Base-by-base conservation (phyloP, 805 yeast species). In the Ogataea glucozyma region DNA sequence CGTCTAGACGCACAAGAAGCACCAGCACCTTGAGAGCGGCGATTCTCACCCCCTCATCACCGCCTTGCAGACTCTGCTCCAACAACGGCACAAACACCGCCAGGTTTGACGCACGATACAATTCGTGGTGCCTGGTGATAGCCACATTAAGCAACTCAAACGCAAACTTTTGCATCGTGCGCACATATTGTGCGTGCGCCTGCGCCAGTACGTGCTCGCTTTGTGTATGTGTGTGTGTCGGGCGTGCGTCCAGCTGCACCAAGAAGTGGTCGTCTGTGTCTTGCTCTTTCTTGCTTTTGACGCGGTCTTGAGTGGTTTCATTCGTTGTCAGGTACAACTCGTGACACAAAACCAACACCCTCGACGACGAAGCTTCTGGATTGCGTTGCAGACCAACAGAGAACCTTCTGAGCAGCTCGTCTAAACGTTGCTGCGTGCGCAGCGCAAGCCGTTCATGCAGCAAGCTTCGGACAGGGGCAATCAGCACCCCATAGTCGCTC, bases 341-440 rank as follows among this genome's bases (percentile, higher is more conserved):
- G 58, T 78, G 83, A 61, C 96, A 84, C 46, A 91, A 68, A 6
- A 79, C 67, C 32, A 91, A 67, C 34, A 85, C 79, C 14, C 80
- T 83, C 18, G 74, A 70, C 4, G 75, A 62, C 0, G 79, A 66
- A 2, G 79, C 63, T 43, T 81, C 86, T 5, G 67, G 69, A 60
- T 91, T 93, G 49, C 75, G 81, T 51, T 80, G 78, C 43, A 93
- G 66, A 22, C 99, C 99, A n/a, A 78, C 63, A 0, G 95, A 73
- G 54, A 83, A 78, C 47, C 95, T 76, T 60, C 87, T 76, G 51
- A 91, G 62, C 30, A 93, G 67, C 57, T 88, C 96, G 53, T 84
- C 88, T 29, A 90, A 66, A 54, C 86, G 88, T 46, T 77, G 77
- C 59, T 85, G 91, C 14, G 80, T 76, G 58, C 79, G 86, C 48